Percentiles rank a stretch among this genome's conserved stretches.
Conservation (phyloP, 345 rosid genomes). For the Gossypium raimondii region DNA sequence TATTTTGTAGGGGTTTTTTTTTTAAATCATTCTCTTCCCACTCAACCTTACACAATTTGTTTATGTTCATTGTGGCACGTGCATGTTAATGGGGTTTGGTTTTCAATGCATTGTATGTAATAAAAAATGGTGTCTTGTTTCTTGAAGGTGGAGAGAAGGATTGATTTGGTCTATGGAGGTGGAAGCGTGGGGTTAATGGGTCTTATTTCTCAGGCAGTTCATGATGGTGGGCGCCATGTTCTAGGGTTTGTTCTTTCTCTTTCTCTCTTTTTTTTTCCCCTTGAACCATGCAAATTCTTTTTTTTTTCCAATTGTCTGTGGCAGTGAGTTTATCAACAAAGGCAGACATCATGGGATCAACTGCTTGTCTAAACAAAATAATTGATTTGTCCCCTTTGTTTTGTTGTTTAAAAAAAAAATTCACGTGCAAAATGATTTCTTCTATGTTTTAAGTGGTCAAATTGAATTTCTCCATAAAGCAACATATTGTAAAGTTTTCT, state of each 20-base stretch:
- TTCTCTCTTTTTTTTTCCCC: slow-evolving; percentile 16
- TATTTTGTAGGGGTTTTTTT: not conserved
- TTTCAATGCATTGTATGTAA: slow-evolving; percentile 25
- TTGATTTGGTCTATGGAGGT: slow-evolving; percentile 96
- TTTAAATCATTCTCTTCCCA: not conserved
- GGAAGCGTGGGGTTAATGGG: slow-evolving; percentile 99
- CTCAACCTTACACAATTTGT: not conserved
- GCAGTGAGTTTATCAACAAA: slow-evolving; percentile 23
- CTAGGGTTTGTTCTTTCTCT: slow-evolving; percentile 62
- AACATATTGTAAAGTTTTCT: not conserved
- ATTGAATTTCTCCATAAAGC: slow-evolving; percentile 2
- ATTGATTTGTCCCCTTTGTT: slow-evolving; percentile 9
- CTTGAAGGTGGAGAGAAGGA: slow-evolving; percentile 85
- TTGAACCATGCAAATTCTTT: slow-evolving; percentile 27
- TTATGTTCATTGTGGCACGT: slow-evolving; percentile 23
- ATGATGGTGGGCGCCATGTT: slow-evolving; percentile 99
- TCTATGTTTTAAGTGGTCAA: not conserved
- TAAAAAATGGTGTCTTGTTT: slow-evolving; percentile 11
- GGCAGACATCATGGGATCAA: slow-evolving; percentile 50
- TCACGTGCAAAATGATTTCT: not conserved
- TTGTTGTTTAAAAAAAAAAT: not conserved
- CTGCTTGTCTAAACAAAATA: slow-evolving; percentile 23
- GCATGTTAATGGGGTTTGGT: slow-evolving; percentile 36
- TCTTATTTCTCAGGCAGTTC: slow-evolving; percentile 95
- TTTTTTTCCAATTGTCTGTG: slow-evolving; percentile 13